Conservation (phyloP, 78 protist species). For the Salpingoeca rosetta region DNA sequence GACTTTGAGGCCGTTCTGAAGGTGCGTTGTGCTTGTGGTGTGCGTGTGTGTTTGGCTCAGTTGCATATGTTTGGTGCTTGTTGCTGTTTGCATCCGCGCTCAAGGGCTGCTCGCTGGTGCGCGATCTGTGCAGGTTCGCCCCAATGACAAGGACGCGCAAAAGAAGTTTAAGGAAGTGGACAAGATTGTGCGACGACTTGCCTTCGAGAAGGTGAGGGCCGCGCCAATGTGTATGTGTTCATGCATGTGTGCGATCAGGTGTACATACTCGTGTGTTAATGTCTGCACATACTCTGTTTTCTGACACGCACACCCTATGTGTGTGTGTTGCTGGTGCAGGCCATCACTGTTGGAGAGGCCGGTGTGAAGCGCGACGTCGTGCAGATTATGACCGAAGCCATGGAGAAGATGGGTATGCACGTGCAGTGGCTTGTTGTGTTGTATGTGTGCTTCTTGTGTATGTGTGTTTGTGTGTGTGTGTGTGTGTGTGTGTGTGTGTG, state of each 20-base stretch:
- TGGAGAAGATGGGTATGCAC: too few species aligned
- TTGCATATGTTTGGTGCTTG: not conserved
- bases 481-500: not conserved
- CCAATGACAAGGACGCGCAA: constrained; percentile 52
- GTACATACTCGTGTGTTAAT: too few species aligned
- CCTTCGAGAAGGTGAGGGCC: constrained; percentile 70
- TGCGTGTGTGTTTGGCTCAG: not conserved
- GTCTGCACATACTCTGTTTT: too few species aligned
- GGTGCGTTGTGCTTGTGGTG: not conserved
- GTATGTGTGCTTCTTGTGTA: too few species aligned
- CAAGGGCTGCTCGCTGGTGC: not conserved
- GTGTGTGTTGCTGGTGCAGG: too few species aligned
- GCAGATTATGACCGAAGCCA: not conserved
- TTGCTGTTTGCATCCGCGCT: not conserved
- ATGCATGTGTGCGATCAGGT: too few species aligned
- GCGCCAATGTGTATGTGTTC: too few species aligned
- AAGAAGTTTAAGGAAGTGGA: constrained; percentile 50
- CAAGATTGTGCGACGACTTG: constrained; percentile 45
- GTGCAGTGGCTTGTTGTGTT: too few species aligned
- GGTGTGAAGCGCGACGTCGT: not conserved
- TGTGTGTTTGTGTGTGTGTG: not conserved
- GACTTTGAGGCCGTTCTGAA: constrained; percentile 40
- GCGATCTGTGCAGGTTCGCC: constrained; percentile 34
- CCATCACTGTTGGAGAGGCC: too few species aligned
- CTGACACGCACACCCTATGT: too few species aligned